Percentiles rank a stretch among this genome's conserved stretches.
Conservation (phyloP, 495 filamentous ascomycete genomes). For the Podospora anserina region DNA sequence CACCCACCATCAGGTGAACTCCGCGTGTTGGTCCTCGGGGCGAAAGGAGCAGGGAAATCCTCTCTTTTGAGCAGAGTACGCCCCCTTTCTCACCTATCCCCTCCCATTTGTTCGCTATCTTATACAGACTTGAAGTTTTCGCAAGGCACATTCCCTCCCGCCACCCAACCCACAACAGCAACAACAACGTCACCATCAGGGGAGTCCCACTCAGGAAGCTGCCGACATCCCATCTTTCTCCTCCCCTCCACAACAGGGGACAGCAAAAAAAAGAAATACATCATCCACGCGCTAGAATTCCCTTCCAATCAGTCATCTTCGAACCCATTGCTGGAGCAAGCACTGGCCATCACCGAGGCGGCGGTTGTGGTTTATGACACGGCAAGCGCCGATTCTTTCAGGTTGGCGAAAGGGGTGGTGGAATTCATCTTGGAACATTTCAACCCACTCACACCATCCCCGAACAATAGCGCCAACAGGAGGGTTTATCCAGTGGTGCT, state of each 20-base stretch:
- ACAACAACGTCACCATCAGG: conserved; percentile 16
- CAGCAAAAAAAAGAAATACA: conserved; percentile 23
- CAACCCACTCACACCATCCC: not conserved
- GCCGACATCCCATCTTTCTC: conserved; percentile 34
- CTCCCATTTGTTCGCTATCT: too few relatives aligned
- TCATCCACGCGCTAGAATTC: conserved; percentile 41
- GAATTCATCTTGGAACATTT: conserved; percentile 32
- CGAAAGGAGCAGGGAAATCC: conserved; percentile 43
- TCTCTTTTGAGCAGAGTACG: conserved; percentile 40
- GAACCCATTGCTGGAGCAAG: conserved; percentile 35
- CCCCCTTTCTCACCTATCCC: not conserved
- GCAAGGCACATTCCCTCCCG: conserved; percentile 26
- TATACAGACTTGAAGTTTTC: conserved; percentile 29
- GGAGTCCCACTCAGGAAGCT: conserved; percentile 28
- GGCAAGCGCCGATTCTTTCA: conserved; percentile 33
- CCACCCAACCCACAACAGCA: conserved; percentile 30
- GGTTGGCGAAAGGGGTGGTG: conserved; percentile 28
- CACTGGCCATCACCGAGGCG: conserved; percentile 41
- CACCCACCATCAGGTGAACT: conserved; percentile 35
- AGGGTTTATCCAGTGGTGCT: conserved; percentile 34
- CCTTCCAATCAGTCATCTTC: conserved; percentile 33
- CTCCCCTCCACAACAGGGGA: conserved; percentile 2
- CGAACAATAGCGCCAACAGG: not conserved
- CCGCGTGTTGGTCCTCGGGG: conserved; percentile 42
- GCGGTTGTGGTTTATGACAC: conserved; percentile 42